Evolutionary conservation across 179 eudicot species (phyloP).

Genomic region (Monotropa hypopitys): DNA sequence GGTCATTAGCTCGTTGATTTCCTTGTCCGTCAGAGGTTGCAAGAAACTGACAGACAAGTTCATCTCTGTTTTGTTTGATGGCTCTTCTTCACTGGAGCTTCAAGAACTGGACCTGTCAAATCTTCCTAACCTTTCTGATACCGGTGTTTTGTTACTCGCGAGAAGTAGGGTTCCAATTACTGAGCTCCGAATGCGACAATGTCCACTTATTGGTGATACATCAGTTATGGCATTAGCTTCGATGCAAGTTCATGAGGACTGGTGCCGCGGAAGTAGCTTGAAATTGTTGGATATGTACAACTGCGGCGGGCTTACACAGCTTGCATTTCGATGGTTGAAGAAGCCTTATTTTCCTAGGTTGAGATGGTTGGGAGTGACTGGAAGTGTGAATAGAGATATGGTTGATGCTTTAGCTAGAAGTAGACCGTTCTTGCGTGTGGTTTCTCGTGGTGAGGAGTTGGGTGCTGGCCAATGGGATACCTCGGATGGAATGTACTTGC

Average conservation of each 20-base stretch:
- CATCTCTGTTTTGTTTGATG: slow-evolving; percentile 49
- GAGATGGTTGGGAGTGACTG: slow-evolving; percentile 83
- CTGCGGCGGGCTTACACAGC: slow-evolving; percentile 69
- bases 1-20: slow-evolving; percentile 34
- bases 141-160: slow-evolving; percentile 49
- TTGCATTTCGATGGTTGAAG: slow-evolving; percentile 77
- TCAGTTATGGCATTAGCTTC: slow-evolving; percentile 90
- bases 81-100: slow-evolving; percentile 30
- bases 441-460: slow-evolving; percentile 74
- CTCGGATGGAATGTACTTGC: slow-evolving; percentile 44
- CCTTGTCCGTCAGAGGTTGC: slow-evolving; percentile 81
- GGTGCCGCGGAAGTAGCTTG: slow-evolving; percentile 67
- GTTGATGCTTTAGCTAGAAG: slow-evolving; percentile 65
- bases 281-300: slow-evolving; percentile 69
- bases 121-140: slow-evolving; percentile 70
- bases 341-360: slow-evolving; percentile 84
- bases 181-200: slow-evolving; percentile 76
- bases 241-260: slow-evolving; percentile 59
- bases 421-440: slow-evolving; percentile 65
- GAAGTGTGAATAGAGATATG: slow-evolving; percentile 52
- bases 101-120: slow-evolving; percentile 80
- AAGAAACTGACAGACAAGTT: slow-evolving; percentile 83
- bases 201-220: slow-evolving; percentile 77
- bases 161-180: slow-evolving; percentile 47
- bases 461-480: slow-evolving; percentile 73